Conservation (phyloP, 495 filamentous ascomycete genomes). For the Geoglossum glabrum region DNA sequence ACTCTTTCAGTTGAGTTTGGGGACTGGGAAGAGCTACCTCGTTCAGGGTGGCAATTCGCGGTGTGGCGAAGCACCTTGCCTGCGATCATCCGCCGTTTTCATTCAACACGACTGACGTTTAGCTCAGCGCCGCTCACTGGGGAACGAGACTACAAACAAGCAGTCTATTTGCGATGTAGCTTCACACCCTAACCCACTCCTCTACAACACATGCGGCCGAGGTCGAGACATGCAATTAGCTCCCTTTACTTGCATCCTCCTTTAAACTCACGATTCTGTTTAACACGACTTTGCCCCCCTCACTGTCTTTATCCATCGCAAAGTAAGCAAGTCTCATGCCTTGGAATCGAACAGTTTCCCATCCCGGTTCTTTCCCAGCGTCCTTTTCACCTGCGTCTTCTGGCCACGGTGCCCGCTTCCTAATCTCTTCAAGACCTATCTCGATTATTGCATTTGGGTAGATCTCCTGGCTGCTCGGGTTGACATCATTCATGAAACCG, state of each 20-base stretch:
- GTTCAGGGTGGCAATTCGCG: no score
- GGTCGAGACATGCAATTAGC: not conserved
- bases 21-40: no score
- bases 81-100: no score
- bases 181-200: no score
- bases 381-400: constrained; percentile 38
- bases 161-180: no score
- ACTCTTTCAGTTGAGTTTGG: no score
- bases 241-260: constrained; percentile 55
- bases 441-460: constrained; percentile 67
- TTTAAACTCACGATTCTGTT: constrained; percentile 89
- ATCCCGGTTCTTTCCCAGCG: constrained; percentile 27
- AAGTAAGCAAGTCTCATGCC: constrained; percentile 83
- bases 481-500: constrained; percentile 68
- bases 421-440: constrained; percentile 64
- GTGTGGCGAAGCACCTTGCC: no score
- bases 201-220: not conserved
- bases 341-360: constrained; percentile 75
- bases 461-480: constrained; percentile 63
- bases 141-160: no score
- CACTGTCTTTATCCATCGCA: constrained; percentile 61
- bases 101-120: no score
- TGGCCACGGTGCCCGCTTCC: constrained; percentile 60
- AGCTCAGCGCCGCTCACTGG: no score
- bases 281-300: constrained; percentile 53